Evolutionary conservation across 495 filamentous ascomycete species (phyloP), one percentile per base, ranked within the genome.

Genomic region (Xylaria intraflava): DNA sequence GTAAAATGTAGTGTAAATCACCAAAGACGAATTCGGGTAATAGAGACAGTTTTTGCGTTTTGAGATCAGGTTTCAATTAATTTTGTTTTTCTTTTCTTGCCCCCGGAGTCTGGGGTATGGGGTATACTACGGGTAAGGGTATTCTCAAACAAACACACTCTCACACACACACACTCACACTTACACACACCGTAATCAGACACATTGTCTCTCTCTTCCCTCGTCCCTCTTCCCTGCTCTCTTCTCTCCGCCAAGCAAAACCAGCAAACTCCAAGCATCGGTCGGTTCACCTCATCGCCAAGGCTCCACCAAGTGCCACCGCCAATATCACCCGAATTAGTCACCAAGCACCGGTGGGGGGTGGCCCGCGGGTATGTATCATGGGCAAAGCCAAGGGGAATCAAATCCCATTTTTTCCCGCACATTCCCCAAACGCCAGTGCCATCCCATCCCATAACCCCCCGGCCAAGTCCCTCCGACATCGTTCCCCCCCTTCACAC

Each of bases 281-380:
- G n/a, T 36, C 31, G 24, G 31, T 54, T 54, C 51, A 41, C 41
- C 44, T 35, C 22, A 38, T 47, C 36, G 33, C 27, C 33, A 49
- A 38, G 29, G 22, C n/a, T 10, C 6, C 16, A 22, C 10, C 43
- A 48, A 20, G 31, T 31, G 35, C 52, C 44, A 36, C 44, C 52
- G 23, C 27, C 51, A 35, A 31, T 24, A 35, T 54, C 44, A 47
- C 35, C 51, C 30, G 40, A 44, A 27, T 45, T 38, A 49, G 16
- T 30, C 38, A 24, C 29, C 31, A 26, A 48, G n/a, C n/a, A n/a
- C n/a, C n/a, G n/a, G 26, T 46, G 22, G 41, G 41, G 41, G 27
- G 27, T 38, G 16, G 22, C 27, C 41, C 41, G 50, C 39, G 29
- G 50, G 26, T 29, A 36, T n/a, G 46, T 16, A n/a, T n/a, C n/a